Percentiles rank a stretch among this genome's conserved stretches.
Evolutionary conservation across 345 rosid species (phyloP).

Genomic region (Syzygium aqueum): DNA sequence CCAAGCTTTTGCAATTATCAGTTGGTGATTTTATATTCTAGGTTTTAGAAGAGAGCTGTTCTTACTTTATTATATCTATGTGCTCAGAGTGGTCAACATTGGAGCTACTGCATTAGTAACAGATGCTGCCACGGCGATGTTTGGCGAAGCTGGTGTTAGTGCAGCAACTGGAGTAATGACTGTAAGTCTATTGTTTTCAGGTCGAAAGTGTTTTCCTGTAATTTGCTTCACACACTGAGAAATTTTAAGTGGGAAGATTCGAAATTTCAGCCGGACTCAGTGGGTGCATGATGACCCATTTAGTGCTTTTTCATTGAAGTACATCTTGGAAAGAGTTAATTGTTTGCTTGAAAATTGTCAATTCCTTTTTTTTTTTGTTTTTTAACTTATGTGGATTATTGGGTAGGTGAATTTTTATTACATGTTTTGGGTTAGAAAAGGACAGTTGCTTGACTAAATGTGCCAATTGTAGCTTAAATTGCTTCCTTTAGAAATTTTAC

Average conservation of each 20-base stretch:
- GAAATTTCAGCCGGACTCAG: neutral
- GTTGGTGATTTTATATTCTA: neutral
- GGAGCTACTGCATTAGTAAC: conserved; percentile 99
- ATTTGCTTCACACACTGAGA: neutral
- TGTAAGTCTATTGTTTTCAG: conserved; percentile 34
- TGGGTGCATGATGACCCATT: neutral
- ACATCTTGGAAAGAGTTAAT: neutral
- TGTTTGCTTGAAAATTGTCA: neutral
- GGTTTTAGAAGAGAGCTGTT: neutral
- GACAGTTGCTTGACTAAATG: neutral
- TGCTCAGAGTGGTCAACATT: conserved; percentile 79
- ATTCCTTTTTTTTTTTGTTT: neutral
- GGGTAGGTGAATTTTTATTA: neutral
- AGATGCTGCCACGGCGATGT: conserved; percentile 94
- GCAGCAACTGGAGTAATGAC: conserved; percentile 99
- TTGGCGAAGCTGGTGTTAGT: conserved; percentile 99
- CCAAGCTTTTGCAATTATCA: conserved; percentile 9
- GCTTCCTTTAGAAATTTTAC: too few species aligned
- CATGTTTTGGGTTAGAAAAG: neutral
- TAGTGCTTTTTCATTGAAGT: neutral
- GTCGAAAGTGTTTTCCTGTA: neutral
- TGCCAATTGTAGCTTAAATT: neutral
- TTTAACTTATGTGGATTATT: neutral
- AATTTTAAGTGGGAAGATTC: neutral
- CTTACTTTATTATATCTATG: conserved; percentile 13